Percentiles rank a stretch among this genome's conserved stretches.
These are phyloP conservation scores for Torulaspora maleeae DNA, from an alignment of 805 yeast species.

Conservation along the genomic window DNA sequence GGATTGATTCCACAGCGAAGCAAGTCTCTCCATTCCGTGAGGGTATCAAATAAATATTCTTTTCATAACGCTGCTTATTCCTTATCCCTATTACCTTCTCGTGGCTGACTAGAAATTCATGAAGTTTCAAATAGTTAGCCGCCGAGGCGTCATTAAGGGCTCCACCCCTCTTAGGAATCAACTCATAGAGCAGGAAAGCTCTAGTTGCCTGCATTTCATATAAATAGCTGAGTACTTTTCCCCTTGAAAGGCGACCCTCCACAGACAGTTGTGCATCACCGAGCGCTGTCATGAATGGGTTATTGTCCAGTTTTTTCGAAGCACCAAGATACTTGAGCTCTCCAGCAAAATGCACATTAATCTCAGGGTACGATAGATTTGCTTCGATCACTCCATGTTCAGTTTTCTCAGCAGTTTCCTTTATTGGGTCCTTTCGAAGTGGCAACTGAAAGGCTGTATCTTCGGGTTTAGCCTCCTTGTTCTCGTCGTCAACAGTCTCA, in stretches of 20 bases:
- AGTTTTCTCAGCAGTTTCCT: neutral
- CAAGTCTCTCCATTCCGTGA: constrained; percentile 21
- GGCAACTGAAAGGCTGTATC: neutral
- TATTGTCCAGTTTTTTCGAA: constrained; percentile 16
- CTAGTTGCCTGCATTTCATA: constrained; percentile 21
- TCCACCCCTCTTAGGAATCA: constrained; percentile 15
- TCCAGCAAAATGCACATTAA: constrained; percentile 13
- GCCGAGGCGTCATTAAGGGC: constrained; percentile 12
- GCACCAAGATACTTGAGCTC: constrained; percentile 15
- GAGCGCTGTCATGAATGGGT: constrained; percentile 22
- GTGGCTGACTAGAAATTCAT: constrained; percentile 18
- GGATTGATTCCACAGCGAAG: constrained; percentile 2
- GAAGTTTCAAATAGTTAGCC: constrained; percentile 20
- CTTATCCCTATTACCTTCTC: constrained; percentile 25
- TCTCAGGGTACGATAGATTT: constrained; percentile 15
- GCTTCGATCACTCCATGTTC: neutral
- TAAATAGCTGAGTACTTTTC: constrained; percentile 23
- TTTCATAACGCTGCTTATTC: constrained; percentile 19
- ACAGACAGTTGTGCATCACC: constrained; percentile 37
- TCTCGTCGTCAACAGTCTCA: neutral
- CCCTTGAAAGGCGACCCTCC: constrained; percentile 30
- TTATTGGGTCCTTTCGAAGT: neutral
- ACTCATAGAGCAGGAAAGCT: constrained; percentile 19
- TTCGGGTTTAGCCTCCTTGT: neutral
- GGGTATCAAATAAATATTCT: constrained; percentile 36